Evolutionary conservation across 2,329 filamentous ascomycete genomes (phyloP).

Genomic region (Chrysoporthe deuterocubensis): DNA sequence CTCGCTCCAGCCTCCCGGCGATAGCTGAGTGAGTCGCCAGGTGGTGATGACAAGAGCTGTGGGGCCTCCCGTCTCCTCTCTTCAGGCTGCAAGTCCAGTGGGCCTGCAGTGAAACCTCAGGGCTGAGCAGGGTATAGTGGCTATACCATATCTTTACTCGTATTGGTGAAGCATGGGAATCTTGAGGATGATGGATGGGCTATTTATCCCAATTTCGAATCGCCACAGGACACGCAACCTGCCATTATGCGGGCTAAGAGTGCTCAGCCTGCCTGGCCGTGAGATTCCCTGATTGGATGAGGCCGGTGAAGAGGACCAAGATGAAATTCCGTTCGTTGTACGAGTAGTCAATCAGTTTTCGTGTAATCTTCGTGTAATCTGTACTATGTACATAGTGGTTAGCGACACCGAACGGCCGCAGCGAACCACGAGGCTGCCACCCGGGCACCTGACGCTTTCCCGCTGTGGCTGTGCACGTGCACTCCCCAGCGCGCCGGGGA

Average conservation of each 20-base stretch:
- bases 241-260: background rate
- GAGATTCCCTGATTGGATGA: background rate
- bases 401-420: background rate
- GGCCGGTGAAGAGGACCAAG: background rate
- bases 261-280: background rate
- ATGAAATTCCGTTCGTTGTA: background rate
- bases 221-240: background rate
- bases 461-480: constrained; percentile 12
- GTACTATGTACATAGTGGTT: background rate
- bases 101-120: background rate
- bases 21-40: background rate
- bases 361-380: background rate
- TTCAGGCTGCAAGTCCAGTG: background rate
- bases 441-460: background rate
- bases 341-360: too few species aligned
- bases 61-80: constrained; percentile 4
- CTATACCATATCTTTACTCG: background rate
- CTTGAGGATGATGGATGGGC: background rate
- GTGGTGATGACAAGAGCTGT: background rate
- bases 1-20: background rate
- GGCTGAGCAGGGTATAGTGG: too few species aligned
- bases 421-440: background rate
- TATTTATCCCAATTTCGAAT: background rate
- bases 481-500: background rate
- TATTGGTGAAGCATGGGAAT: background rate